Evolutionary conservation across 176 grass and related monocot species (phyloP).

Genomic region (Zea mays): Zm-B73-REFERENCE-NAM-5.0 NC_050099.1:225855501-225856000

Average conservation of each 20-base stretch:
- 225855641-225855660: too few species aligned
- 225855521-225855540: too few species aligned
- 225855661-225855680: too few species aligned
- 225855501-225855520: too few species aligned
- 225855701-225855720: background rate
- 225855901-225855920: conserved; percentile 51
- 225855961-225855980: conserved; percentile 98
- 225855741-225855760: background rate
- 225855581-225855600: too few species aligned
- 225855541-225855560: too few species aligned
- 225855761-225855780: conserved; percentile 7
- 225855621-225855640: too few species aligned
- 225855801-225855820: background rate
- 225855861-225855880: conserved; percentile 15
- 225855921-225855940: conserved; percentile 46
- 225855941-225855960: conserved; percentile 73
- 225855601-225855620: too few species aligned
- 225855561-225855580: too few species aligned
- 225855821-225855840: background rate
- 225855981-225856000: conserved; percentile 91
- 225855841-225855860: background rate
- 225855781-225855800: background rate
- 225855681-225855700: too few species aligned
- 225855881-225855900: conserved; percentile 47
- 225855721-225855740: conserved; percentile 24